Conservation (phyloP, 495 filamentous ascomycete genomes). For the Neurospora tetrasperma region DNA sequence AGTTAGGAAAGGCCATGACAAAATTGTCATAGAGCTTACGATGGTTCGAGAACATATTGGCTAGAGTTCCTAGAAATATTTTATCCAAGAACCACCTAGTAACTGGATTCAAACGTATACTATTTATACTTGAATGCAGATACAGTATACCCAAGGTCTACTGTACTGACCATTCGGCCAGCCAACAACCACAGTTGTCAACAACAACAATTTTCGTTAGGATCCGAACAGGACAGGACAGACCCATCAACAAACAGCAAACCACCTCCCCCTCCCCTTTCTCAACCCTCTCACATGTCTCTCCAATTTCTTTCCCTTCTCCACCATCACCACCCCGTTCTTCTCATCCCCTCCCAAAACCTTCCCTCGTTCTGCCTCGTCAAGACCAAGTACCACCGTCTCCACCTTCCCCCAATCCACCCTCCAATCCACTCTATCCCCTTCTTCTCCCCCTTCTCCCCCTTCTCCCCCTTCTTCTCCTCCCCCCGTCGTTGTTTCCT, state of each 20-base stretch:
- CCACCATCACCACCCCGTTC: neutral
- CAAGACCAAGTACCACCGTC: slow-evolving; percentile 12
- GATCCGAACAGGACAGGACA: no score
- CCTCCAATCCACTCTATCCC: slow-evolving; percentile 33
- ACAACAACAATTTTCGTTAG: no score
- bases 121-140: no score
- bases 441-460: slow-evolving; percentile 16
- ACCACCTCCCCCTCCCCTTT: neutral
- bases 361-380: slow-evolving; percentile 16
- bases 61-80: no score
- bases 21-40: no score
- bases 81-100: no score
- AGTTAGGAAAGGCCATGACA: no score
- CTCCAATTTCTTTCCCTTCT: slow-evolving; percentile 9
- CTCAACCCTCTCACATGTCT: slow-evolving; percentile 1
- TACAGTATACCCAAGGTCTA: no score
- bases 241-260: neutral
- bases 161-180: no score
- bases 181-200: no score
- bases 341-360: slow-evolving; percentile 13
- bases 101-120: no score
- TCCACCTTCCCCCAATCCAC: slow-evolving; percentile 37
- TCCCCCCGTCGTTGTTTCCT: slow-evolving; percentile 9
- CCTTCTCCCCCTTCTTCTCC: slow-evolving; percentile 15
- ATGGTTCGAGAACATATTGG: no score